A percentile compares a stretch with the other conserved stretches of the same genome.
phyloP scores from a whole-genome alignment of 1,139 yeast genomes.

The Protomyces inouyei region DNA sequence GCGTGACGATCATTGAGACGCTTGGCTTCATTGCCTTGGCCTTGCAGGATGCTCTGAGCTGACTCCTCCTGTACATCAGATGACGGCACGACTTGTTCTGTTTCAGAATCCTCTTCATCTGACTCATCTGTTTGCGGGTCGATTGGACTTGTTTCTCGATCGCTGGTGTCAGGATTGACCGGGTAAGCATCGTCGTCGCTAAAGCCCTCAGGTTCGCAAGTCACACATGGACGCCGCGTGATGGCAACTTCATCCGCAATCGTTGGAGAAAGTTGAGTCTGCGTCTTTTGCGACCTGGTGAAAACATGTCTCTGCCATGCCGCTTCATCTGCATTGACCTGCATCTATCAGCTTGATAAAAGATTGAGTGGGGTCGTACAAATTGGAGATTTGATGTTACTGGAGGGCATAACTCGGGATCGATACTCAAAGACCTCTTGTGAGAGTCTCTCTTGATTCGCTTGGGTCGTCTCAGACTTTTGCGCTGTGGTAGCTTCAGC shows the following conservation, averaged over 20 bases:
- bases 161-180: neutral
- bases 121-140: neutral
- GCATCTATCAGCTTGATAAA: neutral
- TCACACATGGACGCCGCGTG: neutral
- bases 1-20: neutral
- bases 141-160: neutral
- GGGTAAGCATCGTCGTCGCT: neutral
- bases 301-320: too few species aligned
- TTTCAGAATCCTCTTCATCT: neutral
- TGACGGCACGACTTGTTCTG: neutral
- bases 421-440: too few species aligned
- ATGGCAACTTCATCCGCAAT: neutral
- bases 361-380: neutral
- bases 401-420: too few species aligned
- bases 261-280: too few species aligned
- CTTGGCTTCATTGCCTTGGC: too few species aligned
- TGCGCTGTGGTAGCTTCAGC: neutral
- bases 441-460: neutral
- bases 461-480: neutral
- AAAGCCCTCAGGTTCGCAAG: neutral
- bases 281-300: too few species aligned
- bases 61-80: neutral
- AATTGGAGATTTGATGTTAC: neutral
- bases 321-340: neutral
- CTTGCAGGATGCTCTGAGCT: too few species aligned